A percentile compares a stretch with the other conserved stretches of the same genome.
These are phyloP conservation scores for Xanthoceras sorbifolium DNA, from an alignment of 345 rosid species.

Conservation along the genomic window DNA sequence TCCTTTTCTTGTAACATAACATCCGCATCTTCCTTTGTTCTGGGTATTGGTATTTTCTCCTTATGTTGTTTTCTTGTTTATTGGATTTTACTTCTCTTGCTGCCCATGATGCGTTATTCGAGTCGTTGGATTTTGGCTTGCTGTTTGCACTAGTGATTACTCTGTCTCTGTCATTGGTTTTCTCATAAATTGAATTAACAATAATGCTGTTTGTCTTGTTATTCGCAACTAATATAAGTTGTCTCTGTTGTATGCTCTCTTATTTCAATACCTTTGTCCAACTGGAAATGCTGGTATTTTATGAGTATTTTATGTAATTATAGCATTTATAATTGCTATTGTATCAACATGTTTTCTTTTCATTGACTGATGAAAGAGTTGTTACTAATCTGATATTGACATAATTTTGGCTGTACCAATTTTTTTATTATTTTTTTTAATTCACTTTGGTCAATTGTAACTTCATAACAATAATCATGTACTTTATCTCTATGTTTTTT, in stretches of 20 bases:
- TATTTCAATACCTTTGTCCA: not conserved
- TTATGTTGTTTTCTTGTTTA: slow-evolving; percentile 5
- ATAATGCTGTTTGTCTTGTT: not conserved
- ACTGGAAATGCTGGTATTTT: not conserved
- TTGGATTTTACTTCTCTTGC: slow-evolving; percentile 13
- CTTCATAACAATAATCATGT: not conserved
- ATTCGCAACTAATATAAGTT: not conserved
- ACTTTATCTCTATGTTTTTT: slow-evolving; percentile 12
- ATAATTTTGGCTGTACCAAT: not conserved
- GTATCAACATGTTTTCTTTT: not conserved
- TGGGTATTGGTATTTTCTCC: not conserved
- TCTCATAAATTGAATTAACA: not conserved
- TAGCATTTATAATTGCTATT: not conserved
- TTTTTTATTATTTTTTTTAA: not conserved
- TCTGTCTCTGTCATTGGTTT: not conserved
- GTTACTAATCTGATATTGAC: not conserved
- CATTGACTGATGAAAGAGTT: not conserved
- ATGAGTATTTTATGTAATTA: not conserved
- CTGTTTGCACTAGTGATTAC: not conserved
- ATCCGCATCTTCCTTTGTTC: not conserved
- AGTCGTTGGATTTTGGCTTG: not conserved
- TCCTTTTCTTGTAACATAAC: not conserved
- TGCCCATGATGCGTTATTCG: not conserved
- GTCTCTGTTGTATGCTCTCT: not conserved
- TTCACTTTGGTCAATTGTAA: not conserved